Evolutionary conservation across 140 eudicot genomes (phyloP).

Genomic region (Stevia rebaudiana): DNA sequence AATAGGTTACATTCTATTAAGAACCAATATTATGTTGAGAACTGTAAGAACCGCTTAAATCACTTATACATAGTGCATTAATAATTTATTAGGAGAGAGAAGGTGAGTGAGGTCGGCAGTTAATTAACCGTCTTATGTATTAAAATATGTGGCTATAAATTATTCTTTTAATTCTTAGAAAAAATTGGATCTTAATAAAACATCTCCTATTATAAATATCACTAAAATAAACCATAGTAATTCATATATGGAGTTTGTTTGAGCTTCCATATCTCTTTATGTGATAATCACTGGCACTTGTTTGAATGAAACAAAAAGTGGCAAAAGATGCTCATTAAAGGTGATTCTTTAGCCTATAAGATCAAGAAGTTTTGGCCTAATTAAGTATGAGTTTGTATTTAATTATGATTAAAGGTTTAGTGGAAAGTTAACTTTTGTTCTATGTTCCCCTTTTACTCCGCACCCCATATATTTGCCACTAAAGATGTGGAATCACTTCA

Average conservation of each 20-base stretch:
- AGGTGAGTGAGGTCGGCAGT: too few relatives aligned
- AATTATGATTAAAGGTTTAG: conserved; percentile 7
- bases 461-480: conserved; percentile 14
- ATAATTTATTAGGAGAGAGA: too few relatives aligned
- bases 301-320: background rate
- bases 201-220: too few relatives aligned
- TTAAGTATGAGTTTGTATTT: conserved; percentile 3
- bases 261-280: background rate
- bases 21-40: too few relatives aligned
- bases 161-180: too few relatives aligned
- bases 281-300: background rate
- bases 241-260: background rate
- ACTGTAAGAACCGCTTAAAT: too few relatives aligned
- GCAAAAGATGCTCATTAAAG: background rate
- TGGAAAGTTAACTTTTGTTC: conserved; percentile 20
- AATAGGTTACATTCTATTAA: too few relatives aligned
- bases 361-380: background rate
- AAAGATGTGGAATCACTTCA: conserved; percentile 14
- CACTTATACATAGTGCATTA: too few relatives aligned
- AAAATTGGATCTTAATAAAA: too few relatives aligned
- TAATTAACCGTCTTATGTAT: too few relatives aligned
- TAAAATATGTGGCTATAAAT: too few relatives aligned
- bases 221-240: too few relatives aligned
- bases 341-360: background rate
- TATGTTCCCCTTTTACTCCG: conserved; percentile 21